Evolutionary conservation across 164 flowering plant species (phyloP), one percentile per base, ranked within the genome.

Genomic region (Houttuynia cordata): DNA sequence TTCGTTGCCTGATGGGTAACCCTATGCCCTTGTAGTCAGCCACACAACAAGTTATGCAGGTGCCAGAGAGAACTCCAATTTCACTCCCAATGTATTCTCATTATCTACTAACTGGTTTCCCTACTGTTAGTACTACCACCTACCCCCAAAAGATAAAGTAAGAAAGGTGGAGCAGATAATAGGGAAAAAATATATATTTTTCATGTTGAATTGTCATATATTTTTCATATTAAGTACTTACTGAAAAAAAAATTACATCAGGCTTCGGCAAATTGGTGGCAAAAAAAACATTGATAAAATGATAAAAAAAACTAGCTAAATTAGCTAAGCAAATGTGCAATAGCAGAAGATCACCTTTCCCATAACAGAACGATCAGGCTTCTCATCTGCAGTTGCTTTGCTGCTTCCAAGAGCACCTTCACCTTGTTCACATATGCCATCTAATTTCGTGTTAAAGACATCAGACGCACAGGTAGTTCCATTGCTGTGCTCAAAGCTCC

Each of bases 401-500:
- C 57, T 62, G 55, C 55, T 63, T 25, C 61, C 68, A 45, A 69
- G 42, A 20, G 57, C 68, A 55, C 61, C 69, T 49, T 41, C 67
- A 54, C 53, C 56, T 58, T 62, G 53, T 60, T 17, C 18, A 24
- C 34, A 58, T 13, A 55, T 50, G 20, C 51, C 72, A 21, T 49
- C 59, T 3, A 45, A 3, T 45, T n/a, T 55, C 59, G 41, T 25
- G 60, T 25, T 19, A 39, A 61, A 63, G 57, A 18, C 39, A 30
- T 6, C 12, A 57, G 39, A 54, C 56, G 56, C 53, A 42, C 15
- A 42, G 56, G 56, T 70, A 63, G 67, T 78, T 37, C 55, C 65
- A 17, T 68, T 74, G 45, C 62, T 53, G 61, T 70, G 73, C 56
- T 57, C 58, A 50, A 61, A 65, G 56, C 56, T 61, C 74, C 83